Evolutionary conservation across 768 basidiomycete genomes (phyloP), one percentile per base, ranked within the genome.

Genomic region (Suillus decipiens): DNA sequence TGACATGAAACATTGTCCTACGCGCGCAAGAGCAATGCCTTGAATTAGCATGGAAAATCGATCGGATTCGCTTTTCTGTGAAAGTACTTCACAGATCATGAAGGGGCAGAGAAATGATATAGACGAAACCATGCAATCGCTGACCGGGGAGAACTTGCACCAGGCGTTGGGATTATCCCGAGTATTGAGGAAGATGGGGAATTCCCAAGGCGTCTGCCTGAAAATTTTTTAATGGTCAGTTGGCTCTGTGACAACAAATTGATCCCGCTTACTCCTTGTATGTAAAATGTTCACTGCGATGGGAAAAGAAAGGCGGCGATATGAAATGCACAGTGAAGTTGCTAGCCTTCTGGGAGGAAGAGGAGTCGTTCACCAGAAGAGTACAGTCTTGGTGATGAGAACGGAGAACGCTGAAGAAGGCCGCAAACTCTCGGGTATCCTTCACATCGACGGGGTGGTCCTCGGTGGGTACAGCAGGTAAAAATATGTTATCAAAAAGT

Each of bases 31-130:
- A 2, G 61, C 33, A 2, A 50, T 67, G 1, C 62, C 66, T 24
- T 70, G n/a, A 19, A 70, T 5, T 11, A 70, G 66, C 68, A 70
- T 70, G 2, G 63, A 47, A 10, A 1, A 47, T 9, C 48, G 51
- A 17, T 53, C 61, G 0, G 0, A 0, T 28, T 60, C 11, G 1
- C 11, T 1, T n/a, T 9, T 17, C 1, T 60, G 9, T 5, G 60
- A 69, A 14, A 62, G 37, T 1, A 65, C 58, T 33, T 70, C 62
- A 1, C 15, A 67, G 5, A 69, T 43, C n/a, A 67, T 10, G 24
- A 69, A 70, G 3, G 63, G 68, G 15, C 50, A 61, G 0, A n/a
- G 2, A 33, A 36, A 28, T 2, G 9, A 6, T 1, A 5, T 7
- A 2, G 66, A 48, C 5, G 12, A 42, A 11, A 63, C 62, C 58